phyloP scores from a whole-genome alignment of 2,329 filamentous ascomycete species.

The Colletotrichum sp. region DNA sequence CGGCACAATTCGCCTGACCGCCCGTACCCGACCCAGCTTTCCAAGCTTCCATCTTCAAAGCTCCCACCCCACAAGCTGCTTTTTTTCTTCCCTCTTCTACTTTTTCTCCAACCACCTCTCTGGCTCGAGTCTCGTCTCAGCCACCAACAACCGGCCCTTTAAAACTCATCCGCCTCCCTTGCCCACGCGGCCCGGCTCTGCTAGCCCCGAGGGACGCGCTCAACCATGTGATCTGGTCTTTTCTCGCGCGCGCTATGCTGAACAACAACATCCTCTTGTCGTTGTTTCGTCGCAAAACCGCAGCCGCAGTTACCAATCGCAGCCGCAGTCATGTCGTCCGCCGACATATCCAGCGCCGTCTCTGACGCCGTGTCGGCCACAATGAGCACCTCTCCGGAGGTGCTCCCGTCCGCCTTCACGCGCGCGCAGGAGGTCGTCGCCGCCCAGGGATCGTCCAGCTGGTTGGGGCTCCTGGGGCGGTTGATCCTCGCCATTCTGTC shows the following conservation, averaged over 20 bases:
- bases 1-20: constrained; percentile 16
- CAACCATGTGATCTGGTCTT: constrained; percentile 22
- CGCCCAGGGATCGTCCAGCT: constrained; percentile 50
- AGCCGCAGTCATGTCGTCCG: constrained; percentile 43
- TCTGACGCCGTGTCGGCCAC: constrained; percentile 35
- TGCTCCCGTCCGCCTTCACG: constrained; percentile 44
- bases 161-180: constrained; percentile 4
- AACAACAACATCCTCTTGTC: not conserved
- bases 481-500: constrained; percentile 61
- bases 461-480: constrained; percentile 63
- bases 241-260: constrained; percentile 20
- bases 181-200: not conserved
- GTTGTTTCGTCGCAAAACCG: not conserved
- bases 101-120: constrained; percentile 16
- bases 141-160: constrained; percentile 4
- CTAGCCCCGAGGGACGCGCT: constrained; percentile 4
- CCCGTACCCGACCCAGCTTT: constrained; percentile 5
- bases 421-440: constrained; percentile 39
- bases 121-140: constrained; percentile 10
- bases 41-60: constrained; percentile 17
- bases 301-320: not conserved
- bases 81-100: constrained; percentile 10
- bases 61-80: constrained; percentile 14
- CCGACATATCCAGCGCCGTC: constrained; percentile 42
- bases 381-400: constrained; percentile 34